Base-by-base conservation (phyloP, 345 rosid species). In the Gossypium anomalum region DNA sequence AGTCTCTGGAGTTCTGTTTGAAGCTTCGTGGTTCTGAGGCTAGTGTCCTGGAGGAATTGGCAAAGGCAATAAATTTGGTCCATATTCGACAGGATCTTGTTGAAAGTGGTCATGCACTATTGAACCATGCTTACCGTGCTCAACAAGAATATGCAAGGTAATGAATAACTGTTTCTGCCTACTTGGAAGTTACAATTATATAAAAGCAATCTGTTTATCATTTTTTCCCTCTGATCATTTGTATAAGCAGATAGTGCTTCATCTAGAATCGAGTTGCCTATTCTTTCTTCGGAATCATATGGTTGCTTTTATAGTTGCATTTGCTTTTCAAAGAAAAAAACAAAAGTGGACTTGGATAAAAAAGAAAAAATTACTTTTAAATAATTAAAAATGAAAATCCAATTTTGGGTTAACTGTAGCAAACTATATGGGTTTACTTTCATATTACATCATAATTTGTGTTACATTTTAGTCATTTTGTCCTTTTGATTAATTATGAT, bases 11-110 rank as follows among this genome's bases (percentile, higher is more conserved):
- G 64, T 94, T 92, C 84, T 92, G 97, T 80, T 78, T 90, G 82
- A 90, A 86, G 76, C 90, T 88, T 73, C 92, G 98, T 75, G 98
- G 98, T 79, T 94, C 97, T 61, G 98, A 92, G 86, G 95, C 95
- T 69, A 80, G 90, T 83, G 87, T 94, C 56, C 79, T 94, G 80
- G 98, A 92, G 84, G 97, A 94, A 78, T 79, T 94, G 85, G 93
- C 89, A 48, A 94, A 86, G 78, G 94, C 97, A 75, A 90, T 94
- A 78, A 87, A 92, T 82, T 79, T 89, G 85, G 97, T 92, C 67
- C 93, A 94, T 80, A 81, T 80, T 74, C 86, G 89, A 67, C 86
- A 85, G 76, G 95, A 90, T 86, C 91, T 94, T 44, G 93, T 89
- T 77, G 97, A 92, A 83, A 92, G 97, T 83, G 96, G 98, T 27